Evolutionary conservation across 495 filamentous ascomycete species (phyloP), one percentile per base, ranked within the genome.

Genomic region (Penicillium robsamsonii): DNA sequence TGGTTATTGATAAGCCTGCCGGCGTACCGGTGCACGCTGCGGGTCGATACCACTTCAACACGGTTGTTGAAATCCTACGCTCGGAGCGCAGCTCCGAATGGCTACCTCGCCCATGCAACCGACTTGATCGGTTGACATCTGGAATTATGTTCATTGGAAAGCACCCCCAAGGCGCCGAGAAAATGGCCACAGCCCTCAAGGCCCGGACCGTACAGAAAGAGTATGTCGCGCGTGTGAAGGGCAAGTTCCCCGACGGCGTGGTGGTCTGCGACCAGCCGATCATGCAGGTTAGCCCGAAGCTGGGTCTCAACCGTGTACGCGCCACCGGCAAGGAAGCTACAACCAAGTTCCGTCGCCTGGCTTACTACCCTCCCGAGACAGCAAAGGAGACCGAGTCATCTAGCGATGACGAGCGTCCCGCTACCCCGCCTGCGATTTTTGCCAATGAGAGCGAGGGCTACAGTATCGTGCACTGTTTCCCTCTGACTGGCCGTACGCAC

Each of bases 131-230:
- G 43, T 72, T 98, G 55, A 98, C 94, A 0, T 95, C 90, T 46
- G 94, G 94, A 24, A 84, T 98, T 58, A 98, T 98, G 94, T 98
- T 98, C 72, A 86, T 97, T 53, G 93, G 87, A 11, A 97, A 97
- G 67, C 77, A 87, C 46, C 74, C 84, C 43, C 84, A 86, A 66
- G 90, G 89, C 0, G 92, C 94, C 2, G 92, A 94, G 43, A 73
- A 78, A 41, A 81, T 98, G 59, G 81, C 84, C 46, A 64, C 69
- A 18, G 85, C 95, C 66, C 85, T 98, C 20, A 80, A 80, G 54
- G 79, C 76, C 3, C 80, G 94, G 33, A 89, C 84, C 10, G 87
- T 98, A 13, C 85, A 87, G 62, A 98, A 98, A 63, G 93, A 97
- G 72, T 98, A 98, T 58, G 72, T 98, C 18, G 93, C 95, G 4